Percentiles rank a stretch among this genome's conserved stretches.
Evolutionary conservation across 2,329 filamentous ascomycete species (phyloP).

Genomic region (Hymenoscyphus scutula): DNA sequence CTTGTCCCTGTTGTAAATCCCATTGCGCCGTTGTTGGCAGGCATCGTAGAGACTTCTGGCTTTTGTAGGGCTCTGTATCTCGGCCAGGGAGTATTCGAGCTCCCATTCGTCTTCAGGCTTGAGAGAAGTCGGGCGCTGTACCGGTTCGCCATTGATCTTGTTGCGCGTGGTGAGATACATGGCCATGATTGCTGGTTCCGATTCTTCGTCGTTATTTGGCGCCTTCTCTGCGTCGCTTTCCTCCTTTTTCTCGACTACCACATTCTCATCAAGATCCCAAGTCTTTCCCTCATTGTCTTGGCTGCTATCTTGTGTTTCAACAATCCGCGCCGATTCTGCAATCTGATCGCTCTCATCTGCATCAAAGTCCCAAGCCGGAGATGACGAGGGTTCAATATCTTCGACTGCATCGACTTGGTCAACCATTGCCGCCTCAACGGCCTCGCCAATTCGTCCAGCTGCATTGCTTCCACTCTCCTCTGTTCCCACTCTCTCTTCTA

Average conservation of each 20-base stretch:
- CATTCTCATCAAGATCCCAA: slow-evolving; percentile 14
- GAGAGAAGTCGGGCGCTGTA: slow-evolving; percentile 58
- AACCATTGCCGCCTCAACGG: not conserved
- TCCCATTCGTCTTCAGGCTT: slow-evolving; percentile 56
- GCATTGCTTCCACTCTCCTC: slow-evolving; percentile 23
- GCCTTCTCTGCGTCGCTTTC: slow-evolving; percentile 6
- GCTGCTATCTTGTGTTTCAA: not conserved
- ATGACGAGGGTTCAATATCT: slow-evolving; percentile 2
- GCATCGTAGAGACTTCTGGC: slow-evolving; percentile 54
- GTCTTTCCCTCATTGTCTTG: not conserved
- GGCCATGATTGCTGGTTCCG: slow-evolving; percentile 15
- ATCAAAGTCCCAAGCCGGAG: slow-evolving; percentile 3
- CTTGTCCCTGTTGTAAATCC: slow-evolving; percentile 40
- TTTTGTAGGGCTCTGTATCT: slow-evolving; percentile 46
- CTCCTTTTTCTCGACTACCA: not conserved
- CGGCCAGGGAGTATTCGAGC: slow-evolving; percentile 74
- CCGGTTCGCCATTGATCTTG: slow-evolving; percentile 63
- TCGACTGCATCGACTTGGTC: slow-evolving; percentile 14
- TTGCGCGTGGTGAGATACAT: slow-evolving; percentile 73
- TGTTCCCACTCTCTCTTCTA: slow-evolving; percentile 31
- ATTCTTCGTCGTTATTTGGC: slow-evolving; percentile 17
- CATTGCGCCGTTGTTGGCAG: slow-evolving; percentile 55
- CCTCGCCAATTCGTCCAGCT: slow-evolving; percentile 15
- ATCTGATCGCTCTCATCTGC: not conserved
- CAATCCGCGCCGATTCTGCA: not conserved